Percentiles rank a stretch among this genome's conserved stretches.
phyloP scores from a whole-genome alignment of 2,329 filamentous ascomycete species.

The Penicillium concentricum region DNA sequence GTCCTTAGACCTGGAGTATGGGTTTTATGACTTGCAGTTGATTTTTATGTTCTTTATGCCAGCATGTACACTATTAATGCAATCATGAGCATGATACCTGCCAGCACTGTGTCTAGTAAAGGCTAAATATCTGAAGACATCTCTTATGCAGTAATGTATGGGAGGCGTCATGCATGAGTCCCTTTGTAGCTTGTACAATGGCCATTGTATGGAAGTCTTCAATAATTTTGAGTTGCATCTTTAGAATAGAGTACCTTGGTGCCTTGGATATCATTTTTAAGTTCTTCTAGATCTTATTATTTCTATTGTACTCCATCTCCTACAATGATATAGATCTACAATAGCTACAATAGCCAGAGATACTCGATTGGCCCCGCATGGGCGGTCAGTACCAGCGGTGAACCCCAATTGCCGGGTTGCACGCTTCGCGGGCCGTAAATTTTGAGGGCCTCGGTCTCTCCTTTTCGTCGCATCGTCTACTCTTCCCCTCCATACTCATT shows the following conservation, averaged over 20 bases:
- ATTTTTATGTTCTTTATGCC: conserved; percentile 8
- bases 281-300: background rate
- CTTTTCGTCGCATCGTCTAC: background rate
- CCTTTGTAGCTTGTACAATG: background rate
- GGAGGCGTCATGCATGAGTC: background rate
- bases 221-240: no score
- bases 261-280: background rate
- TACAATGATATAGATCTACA: background rate
- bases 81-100: conserved; percentile 5
- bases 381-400: background rate
- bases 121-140: background rate
- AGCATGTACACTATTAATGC: conserved; percentile 18
- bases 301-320: background rate
- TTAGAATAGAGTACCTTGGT: background rate
- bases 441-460: conserved; percentile 2
- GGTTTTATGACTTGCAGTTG: conserved; percentile 5
- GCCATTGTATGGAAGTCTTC: background rate
- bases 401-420: background rate
- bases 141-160: background rate
- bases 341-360: background rate
- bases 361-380: background rate
- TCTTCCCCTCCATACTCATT: background rate
- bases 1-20: conserved; percentile 6
- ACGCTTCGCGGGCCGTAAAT: background rate
- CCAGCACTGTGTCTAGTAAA: background rate